Evolutionary conservation across 305 asterid genomes (phyloP).

Genomic region (Caryopteris hybrid): DNA sequence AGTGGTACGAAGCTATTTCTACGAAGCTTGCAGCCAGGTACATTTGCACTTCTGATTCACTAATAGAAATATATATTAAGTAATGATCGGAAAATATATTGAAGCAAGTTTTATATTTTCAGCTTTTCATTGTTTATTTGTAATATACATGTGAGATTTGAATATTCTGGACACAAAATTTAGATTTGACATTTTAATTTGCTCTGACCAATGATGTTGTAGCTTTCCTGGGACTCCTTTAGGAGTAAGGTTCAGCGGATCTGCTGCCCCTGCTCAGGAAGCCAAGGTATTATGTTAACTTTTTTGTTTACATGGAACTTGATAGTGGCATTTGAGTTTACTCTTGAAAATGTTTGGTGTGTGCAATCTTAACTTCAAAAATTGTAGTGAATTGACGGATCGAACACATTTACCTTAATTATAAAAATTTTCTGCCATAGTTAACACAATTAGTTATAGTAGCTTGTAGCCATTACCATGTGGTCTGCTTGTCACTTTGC

Average conservation of each 20-base stretch:
- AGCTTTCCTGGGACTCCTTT: constrained; percentile 78
- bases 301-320: neutral
- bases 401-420: neutral
- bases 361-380: neutral
- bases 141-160: neutral
- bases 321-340: too few relatives aligned
- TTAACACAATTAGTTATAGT: neutral
- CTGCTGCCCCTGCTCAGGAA: constrained; percentile 46
- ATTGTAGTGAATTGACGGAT: neutral
- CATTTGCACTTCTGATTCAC: too few relatives aligned
- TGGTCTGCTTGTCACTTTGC: neutral
- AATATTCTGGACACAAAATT: neutral
- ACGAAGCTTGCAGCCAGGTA: constrained; percentile 65
- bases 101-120: neutral
- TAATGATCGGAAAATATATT: too few relatives aligned
- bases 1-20: constrained; percentile 71
- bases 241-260: constrained; percentile 62
- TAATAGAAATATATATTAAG: too few relatives aligned
- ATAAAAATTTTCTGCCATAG: neutral
- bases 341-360: neutral
- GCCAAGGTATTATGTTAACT: constrained; percentile 33
- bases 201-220: neutral
- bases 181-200: neutral
- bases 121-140: neutral
- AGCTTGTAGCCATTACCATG: neutral